These are phyloP conservation scores for Begonia fuchsioides DNA, from an alignment of 306 rosid species.

Conservation along the genomic window DNA sequence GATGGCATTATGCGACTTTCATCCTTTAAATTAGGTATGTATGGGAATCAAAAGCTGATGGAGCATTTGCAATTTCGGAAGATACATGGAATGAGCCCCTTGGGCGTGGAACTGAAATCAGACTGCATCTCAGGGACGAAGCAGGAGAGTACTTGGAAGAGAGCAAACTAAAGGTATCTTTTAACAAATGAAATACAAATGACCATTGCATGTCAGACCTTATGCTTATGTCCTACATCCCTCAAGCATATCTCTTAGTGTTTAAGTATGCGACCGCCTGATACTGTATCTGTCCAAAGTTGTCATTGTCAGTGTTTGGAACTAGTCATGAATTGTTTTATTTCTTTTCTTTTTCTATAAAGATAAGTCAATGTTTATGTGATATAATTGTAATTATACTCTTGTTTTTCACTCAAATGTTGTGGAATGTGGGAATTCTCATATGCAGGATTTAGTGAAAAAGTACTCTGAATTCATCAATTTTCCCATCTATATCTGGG, in stretches of 20 bases:
- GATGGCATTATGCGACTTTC: background rate
- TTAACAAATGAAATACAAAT: constrained; percentile 1
- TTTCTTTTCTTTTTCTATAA: no score
- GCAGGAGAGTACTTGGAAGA: constrained; percentile 94
- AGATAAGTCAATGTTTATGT: no score
- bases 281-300: no score
- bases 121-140: constrained; percentile 81
- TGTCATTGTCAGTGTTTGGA: no score
- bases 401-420: no score
- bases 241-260: no score
- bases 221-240: no score
- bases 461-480: constrained; percentile 87
- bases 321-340: no score
- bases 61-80: constrained; percentile 88
- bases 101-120: constrained; percentile 97
- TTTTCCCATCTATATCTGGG: constrained; percentile 91
- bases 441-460: constrained; percentile 77
- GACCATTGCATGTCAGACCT: no score
- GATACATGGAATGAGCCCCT: constrained; percentile 93
- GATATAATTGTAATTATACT: no score
- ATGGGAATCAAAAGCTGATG: constrained; percentile 99
- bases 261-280: no score
- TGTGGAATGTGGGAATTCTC: background rate
- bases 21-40: constrained; percentile 42
- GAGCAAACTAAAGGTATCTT: constrained; percentile 60